Evolutionary conservation across 2,329 filamentous ascomycete genomes (phyloP).

Genomic region (Penicillium crustosum): DNA sequence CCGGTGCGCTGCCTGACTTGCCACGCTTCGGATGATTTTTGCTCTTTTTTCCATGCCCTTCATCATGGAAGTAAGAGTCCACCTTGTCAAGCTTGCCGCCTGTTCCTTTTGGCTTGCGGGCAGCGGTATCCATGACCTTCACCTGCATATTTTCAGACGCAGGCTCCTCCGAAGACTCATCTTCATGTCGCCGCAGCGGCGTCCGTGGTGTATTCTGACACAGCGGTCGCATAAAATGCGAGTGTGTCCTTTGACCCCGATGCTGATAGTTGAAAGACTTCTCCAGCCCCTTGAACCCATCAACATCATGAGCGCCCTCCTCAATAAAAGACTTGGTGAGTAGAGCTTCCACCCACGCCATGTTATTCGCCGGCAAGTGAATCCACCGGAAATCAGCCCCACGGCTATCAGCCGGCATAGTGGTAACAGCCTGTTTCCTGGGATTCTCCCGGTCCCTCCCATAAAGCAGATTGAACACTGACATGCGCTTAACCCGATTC

Average conservation of each 20-base stretch:
- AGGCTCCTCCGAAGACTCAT: conserved; percentile 12
- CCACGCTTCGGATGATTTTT: conserved; percentile 30
- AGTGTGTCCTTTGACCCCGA: conserved; percentile 58
- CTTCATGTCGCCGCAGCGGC: conserved; percentile 26
- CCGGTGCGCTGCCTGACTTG: conserved; percentile 24
- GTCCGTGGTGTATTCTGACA: conserved; percentile 53
- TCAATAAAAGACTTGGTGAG: conserved; percentile 66
- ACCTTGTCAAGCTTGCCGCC: conserved; percentile 27
- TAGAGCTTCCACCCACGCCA: conserved; percentile 62
- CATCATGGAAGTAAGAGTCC: conserved; percentile 30
- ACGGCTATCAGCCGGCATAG: conserved; percentile 48
- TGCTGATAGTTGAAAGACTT: conserved; percentile 63
- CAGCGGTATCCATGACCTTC: conserved; percentile 9
- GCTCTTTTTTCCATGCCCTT: conserved; percentile 31
- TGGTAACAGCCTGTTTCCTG: conserved; percentile 50
- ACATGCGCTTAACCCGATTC: conserved; percentile 49
- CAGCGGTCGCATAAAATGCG: conserved; percentile 62
- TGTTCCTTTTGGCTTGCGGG: conserved; percentile 32
- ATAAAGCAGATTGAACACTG: conserved; percentile 55
- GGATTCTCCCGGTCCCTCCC: conserved; percentile 49
- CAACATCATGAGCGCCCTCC: conserved; percentile 60
- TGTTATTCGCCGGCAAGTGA: conserved; percentile 55
- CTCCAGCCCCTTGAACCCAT: conserved; percentile 63
- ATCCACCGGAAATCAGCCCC: conserved; percentile 55
- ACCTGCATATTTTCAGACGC: conserved; percentile 15